Conservation (phyloP, 257 asterid species). For the Fraxinus pennsylvanica region DNA sequence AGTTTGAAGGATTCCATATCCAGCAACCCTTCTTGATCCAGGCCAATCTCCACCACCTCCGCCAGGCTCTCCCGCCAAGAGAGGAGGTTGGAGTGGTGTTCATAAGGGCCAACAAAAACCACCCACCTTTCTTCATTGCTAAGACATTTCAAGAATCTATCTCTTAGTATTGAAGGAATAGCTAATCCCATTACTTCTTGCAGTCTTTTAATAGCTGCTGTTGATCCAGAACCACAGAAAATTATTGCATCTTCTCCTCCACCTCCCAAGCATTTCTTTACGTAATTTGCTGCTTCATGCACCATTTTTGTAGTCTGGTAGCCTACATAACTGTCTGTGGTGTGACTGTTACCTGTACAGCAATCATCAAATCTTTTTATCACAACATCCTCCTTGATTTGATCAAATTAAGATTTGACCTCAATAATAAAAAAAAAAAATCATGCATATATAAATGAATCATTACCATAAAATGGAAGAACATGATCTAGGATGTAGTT, state of each 20-base stretch:
- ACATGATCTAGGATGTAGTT: conserved; percentile 40
- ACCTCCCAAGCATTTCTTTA: conserved; percentile 69
- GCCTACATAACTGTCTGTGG: conserved; percentile 66
- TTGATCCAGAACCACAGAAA: conserved; percentile 72
- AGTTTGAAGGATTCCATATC: conserved; percentile 50
- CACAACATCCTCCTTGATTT: too few species aligned
- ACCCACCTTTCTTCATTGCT: conserved; percentile 58
- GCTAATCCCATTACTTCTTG: conserved; percentile 73
- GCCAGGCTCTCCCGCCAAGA: conserved; percentile 80
- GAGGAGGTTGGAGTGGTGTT: conserved; percentile 75
- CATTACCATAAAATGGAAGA: conserved; percentile 68
- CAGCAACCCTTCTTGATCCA: conserved; percentile 44
- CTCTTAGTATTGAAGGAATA: conserved; percentile 52
- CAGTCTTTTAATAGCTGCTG: conserved; percentile 67
- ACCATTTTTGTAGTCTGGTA: conserved; percentile 46
- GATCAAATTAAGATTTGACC: background rate
- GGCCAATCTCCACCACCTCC: conserved; percentile 72
- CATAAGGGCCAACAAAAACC: conserved; percentile 68
- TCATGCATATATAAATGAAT: too few species aligned
- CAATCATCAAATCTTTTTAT: too few species aligned
- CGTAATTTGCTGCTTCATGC: conserved; percentile 47
- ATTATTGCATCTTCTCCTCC: conserved; percentile 45
- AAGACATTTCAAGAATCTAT: conserved; percentile 37
- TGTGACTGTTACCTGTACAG: conserved; percentile 65
- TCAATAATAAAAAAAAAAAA: background rate